Evolutionary conservation across 306 rosid genomes (phyloP).

Genomic region (Fagus crenata): DNA sequence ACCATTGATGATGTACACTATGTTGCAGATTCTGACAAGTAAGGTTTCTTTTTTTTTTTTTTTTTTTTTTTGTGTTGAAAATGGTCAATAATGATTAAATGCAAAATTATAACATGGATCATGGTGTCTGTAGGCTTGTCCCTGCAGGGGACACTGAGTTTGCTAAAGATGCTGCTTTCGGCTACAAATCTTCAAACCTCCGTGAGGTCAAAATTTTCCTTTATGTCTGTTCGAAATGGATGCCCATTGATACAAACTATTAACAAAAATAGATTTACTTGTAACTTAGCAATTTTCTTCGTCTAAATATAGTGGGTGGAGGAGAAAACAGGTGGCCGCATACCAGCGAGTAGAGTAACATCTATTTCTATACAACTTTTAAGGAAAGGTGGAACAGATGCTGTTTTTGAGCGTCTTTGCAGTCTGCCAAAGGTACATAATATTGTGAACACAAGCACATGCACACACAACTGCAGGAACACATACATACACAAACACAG

Average conservation of each 20-base stretch:
- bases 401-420: conserved; percentile 72
- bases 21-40: conserved; percentile 87
- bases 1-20: conserved; percentile 81
- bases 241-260: conserved; percentile 14
- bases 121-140: conserved; percentile 61
- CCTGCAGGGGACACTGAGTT: conserved; percentile 96
- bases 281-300: conserved; percentile 25
- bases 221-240: conserved; percentile 26
- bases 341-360: conserved; percentile 58
- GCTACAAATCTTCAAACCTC: conserved; percentile 90
- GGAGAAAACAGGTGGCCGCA: conserved; percentile 77
- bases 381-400: conserved; percentile 90
- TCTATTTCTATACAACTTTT: conserved; percentile 78
- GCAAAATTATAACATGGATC: conserved; percentile 23
- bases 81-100: conserved; percentile 18
- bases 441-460: neutral
- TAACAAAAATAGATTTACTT: conserved; percentile 24
- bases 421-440: conserved; percentile 68
- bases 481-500: neutral
- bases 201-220: conserved; percentile 58
- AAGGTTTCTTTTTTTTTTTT: conserved; percentile 50
- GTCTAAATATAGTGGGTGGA: conserved; percentile 75
- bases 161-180: conserved; percentile 94
- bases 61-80: conserved; percentile 50
- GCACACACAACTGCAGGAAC: conserved; percentile 5